Evolutionary conservation across 257 asterid genomes (phyloP).

Genomic region (Avicennia marina): DNA sequence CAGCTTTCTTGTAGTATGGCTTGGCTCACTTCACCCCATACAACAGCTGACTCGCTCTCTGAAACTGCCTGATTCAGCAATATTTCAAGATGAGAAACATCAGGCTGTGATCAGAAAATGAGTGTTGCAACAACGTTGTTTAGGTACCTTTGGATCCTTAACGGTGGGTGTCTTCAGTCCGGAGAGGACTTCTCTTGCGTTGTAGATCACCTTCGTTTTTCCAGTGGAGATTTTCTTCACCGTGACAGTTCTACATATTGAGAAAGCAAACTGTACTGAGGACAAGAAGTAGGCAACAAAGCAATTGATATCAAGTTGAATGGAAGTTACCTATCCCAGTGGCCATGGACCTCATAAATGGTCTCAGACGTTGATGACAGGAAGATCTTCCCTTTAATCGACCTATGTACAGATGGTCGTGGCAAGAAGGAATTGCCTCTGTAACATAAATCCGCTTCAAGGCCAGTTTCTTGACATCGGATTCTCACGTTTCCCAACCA

Average conservation of each 20-base stretch:
- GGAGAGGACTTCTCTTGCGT: conserved; percentile 56
- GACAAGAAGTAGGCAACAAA: no score
- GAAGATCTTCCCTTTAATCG: conserved; percentile 60
- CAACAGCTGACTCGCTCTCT: conserved; percentile 53
- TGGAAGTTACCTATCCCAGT: conserved; percentile 78
- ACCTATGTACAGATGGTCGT: conserved; percentile 41
- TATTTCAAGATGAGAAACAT: not conserved
- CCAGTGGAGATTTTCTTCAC: conserved; percentile 45
- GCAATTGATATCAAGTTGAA: no score
- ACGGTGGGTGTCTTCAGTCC: conserved; percentile 59
- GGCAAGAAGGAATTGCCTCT: conserved; percentile 45
- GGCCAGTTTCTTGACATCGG: conserved; percentile 58
- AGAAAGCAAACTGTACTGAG: not conserved
- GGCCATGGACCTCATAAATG: conserved; percentile 60
- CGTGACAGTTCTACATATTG: conserved; percentile 39
- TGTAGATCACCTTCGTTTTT: conserved; percentile 43
- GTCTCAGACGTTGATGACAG: conserved; percentile 41
- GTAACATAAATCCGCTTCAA: conserved; percentile 62
- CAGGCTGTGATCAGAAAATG: not conserved
- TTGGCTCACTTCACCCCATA: conserved; percentile 63
- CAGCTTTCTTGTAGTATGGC: conserved; percentile 51
- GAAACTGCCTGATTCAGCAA: conserved; percentile 34
- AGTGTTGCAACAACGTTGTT: not conserved
- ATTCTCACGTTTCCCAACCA: conserved; percentile 71
- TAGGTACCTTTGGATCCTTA: conserved; percentile 49